Conservation (phyloP, 1,284 basidiomycete species). For the Calocybe gambosa region DNA sequence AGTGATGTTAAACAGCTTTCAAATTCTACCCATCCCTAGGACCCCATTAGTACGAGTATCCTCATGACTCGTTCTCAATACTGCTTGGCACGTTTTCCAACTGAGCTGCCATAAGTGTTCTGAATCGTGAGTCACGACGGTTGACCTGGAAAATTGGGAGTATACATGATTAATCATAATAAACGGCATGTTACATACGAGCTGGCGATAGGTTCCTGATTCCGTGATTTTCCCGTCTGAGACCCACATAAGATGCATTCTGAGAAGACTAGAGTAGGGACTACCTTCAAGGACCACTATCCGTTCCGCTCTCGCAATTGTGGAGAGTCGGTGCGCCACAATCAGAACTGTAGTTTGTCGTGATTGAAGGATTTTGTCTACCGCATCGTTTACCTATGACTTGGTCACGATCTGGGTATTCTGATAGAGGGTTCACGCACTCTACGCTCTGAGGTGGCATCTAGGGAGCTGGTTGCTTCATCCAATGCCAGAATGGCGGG, state of each 20-base stretch:
- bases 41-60: neutral
- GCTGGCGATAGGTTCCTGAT: conserved; percentile 75
- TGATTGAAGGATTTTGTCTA: conserved; percentile 77
- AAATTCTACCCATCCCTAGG: too few species aligned
- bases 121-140: conserved; percentile 68
- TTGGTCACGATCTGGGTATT: neutral
- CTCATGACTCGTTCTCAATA: conserved; percentile 5
- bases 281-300: conserved; percentile 83
- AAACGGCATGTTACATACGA: conserved; percentile 38
- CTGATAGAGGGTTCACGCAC: conserved; percentile 26
- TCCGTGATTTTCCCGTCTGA: conserved; percentile 75
- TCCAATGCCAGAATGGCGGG: conserved; percentile 79
- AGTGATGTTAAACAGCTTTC: neutral
- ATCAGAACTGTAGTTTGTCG: conserved; percentile 83
- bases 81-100: conserved; percentile 47
- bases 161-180: neutral
- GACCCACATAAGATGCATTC: conserved; percentile 1
- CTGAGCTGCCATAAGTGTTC: conserved; percentile 82
- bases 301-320: conserved; percentile 78
- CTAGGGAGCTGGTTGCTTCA: conserved; percentile 81
- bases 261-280: neutral
- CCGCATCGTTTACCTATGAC: conserved; percentile 78
- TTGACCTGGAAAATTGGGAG: conserved; percentile 39
- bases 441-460: conserved; percentile 83
- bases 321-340: conserved; percentile 83